Evolutionary conservation across 495 filamentous ascomycete genomes (phyloP).

Genomic region (Aspergillus conjunctus): DNA sequence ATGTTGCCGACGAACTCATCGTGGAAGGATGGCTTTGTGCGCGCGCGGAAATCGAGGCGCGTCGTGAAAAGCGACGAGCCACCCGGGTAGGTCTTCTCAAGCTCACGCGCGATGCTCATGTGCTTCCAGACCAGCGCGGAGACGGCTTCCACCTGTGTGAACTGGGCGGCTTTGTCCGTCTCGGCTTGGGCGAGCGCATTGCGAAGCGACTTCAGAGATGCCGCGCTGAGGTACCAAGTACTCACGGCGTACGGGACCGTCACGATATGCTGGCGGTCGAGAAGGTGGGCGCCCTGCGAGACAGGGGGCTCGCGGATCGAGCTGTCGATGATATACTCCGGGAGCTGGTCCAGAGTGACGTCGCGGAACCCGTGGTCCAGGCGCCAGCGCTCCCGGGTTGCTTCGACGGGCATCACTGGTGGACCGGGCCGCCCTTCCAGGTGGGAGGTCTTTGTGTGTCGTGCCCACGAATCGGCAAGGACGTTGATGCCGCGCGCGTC

Average conservation of each 20-base stretch:
- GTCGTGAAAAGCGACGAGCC: constrained; percentile 16
- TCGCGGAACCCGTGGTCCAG: constrained; percentile 14
- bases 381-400: constrained; percentile 10
- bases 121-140: constrained; percentile 19
- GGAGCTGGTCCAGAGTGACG: constrained; percentile 12
- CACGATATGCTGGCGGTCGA: constrained; percentile 15
- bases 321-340: constrained; percentile 17
- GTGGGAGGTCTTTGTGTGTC: constrained; percentile 6
- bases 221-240: constrained; percentile 14
- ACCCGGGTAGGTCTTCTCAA: constrained; percentile 2
- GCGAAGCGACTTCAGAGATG: constrained; percentile 9
- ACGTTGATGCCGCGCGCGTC: constrained; percentile 12
- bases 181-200: constrained; percentile 4
- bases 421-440: constrained; percentile 1
- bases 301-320: constrained; percentile 4
- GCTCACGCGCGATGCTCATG: constrained; percentile 15
- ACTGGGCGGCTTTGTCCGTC: constrained; percentile 7
- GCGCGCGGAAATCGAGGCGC: constrained; percentile 15
- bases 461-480: constrained; percentile 12
- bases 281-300: constrained; percentile 11
- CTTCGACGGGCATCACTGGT: background rate
- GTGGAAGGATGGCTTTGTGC: constrained; percentile 11
- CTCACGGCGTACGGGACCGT: constrained; percentile 17
- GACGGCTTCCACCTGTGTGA: constrained; percentile 18
- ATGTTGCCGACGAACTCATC: constrained; percentile 16